Conservation (phyloP, 768 basidiomycete genomes). For the Aureoboletus auriporus region DNA sequence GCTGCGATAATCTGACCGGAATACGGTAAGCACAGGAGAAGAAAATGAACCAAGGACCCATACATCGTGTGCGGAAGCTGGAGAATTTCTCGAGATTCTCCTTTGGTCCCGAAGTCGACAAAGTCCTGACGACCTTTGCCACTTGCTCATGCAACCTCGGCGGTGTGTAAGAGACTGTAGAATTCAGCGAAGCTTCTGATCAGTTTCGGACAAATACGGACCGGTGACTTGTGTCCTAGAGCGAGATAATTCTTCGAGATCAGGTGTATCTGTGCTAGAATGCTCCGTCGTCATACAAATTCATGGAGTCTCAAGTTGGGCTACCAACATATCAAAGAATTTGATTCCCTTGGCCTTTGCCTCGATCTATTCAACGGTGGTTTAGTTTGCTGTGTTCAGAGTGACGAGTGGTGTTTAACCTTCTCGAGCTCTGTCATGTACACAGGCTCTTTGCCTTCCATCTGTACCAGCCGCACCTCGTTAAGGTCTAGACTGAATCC, state of each 20-base stretch:
- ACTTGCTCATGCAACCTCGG: slow-evolving; percentile 61
- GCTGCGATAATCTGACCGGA: slow-evolving; percentile 64
- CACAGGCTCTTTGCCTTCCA: slow-evolving; percentile 64
- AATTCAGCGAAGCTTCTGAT: background rate
- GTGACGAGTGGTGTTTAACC: slow-evolving; percentile 34
- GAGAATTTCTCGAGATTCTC: slow-evolving; percentile 64
- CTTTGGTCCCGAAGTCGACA: slow-evolving; percentile 63
- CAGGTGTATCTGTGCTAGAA: slow-evolving; percentile 69
- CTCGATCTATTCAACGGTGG: slow-evolving; percentile 48
- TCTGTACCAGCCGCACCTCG: slow-evolving; percentile 69
- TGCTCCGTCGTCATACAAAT: slow-evolving; percentile 4
- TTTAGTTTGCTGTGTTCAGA: background rate
- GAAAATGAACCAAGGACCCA: slow-evolving; percentile 19
- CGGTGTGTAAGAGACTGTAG: slow-evolving; percentile 48
- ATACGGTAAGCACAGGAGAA: slow-evolving; percentile 1
- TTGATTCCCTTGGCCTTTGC: slow-evolving; percentile 72
- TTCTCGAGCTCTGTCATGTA: slow-evolving; percentile 92
- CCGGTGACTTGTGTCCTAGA: slow-evolving; percentile 35
- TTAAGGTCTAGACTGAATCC: slow-evolving; percentile 73
- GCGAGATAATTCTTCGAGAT: slow-evolving; percentile 44
- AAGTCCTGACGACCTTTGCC: slow-evolving; percentile 56
- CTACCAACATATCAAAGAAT: slow-evolving; percentile 81
- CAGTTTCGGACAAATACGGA: slow-evolving; percentile 22
- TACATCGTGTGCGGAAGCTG: slow-evolving; percentile 73
- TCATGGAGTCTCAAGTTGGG: background rate